Base-by-base conservation (phyloP, 1,284 basidiomycete species). In the Ceratobasidium sp. region DNA sequence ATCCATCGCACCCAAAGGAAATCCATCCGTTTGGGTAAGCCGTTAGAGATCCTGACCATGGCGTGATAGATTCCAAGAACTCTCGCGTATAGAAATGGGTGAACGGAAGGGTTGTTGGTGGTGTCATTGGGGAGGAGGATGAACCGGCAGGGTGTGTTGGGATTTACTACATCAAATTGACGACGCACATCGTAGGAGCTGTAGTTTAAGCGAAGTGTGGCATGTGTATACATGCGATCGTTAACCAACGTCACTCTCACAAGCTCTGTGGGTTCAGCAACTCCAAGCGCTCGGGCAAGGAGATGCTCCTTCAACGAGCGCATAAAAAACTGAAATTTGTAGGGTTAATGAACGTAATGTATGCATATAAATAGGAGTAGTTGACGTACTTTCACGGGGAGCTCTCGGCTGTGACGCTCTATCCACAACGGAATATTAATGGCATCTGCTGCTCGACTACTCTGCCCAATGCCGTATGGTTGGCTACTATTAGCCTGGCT, bases 111-210 rank as follows among this genome's bases (percentile, higher is more conserved):
- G 23, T 65, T 20, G 65, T 50, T 23, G 78, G 0, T 69, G 77
- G 40, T 59, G 46, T 78, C 28, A 23, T 40, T 40, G 3, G 48
- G 48, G 54, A 78, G 50, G 56, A 62, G 42, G 10, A 76, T 57
- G 61, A 77, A 79, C 23, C 73, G 23, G 50, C 57, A 44, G 15
- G 73, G 64, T 5, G 46, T 78, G 38, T 7, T 6, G 1, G 78
- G 76, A 23, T 80, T 81, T 70, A 83, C 42, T 12, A 61, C 48
- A 40, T 83, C 81, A 17, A 76, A 67, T 3, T 64, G 70, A 6
- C 79, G 46, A 1, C 78, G 81, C 15, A 85, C 73, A 74, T 86
- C 83, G 61, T 86, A 86, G 0, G 83, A 81, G 0, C 84, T 85
- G 68, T 83, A 84, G 77, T 85, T 83, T 61, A 85, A 52, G 0